Conservation (phyloP, 176 grass and related monocot genomes). For the Miscanthus lutarioriparius region DNA sequence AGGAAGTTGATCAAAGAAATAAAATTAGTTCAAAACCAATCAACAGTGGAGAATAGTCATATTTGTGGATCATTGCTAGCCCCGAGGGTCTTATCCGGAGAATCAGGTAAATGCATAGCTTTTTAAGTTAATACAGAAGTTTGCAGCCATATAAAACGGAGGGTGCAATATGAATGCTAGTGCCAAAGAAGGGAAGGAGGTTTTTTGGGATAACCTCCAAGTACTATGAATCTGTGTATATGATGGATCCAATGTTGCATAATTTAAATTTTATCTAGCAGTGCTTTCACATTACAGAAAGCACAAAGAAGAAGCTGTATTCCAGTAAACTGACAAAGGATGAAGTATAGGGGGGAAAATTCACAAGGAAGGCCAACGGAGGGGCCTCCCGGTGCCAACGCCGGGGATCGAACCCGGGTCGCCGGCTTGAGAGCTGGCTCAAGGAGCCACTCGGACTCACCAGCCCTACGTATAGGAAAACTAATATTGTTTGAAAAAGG, state of each 20-base stretch:
- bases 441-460: no score
- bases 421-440: no score
- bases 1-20: slow-evolving; percentile 32
- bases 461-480: no score
- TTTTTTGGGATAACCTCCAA: not conserved
- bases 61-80: not conserved
- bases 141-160: not conserved
- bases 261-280: not conserved
- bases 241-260: not conserved
- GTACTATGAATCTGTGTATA: not conserved
- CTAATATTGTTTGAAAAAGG: no score
- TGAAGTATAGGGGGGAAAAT: no score
- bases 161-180: not conserved
- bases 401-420: no score
- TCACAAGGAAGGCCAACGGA: no score
- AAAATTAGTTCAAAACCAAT: slow-evolving; percentile 29
- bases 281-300: not conserved
- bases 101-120: not conserved
- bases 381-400: no score
- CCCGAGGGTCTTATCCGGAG: not conserved
- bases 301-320: not conserved
- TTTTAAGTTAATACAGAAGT: not conserved
- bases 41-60: not conserved
- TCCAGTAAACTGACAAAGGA: no score
- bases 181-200: not conserved